Percentiles rank a stretch among this genome's conserved stretches.
phyloP scores from a whole-genome alignment of 495 filamentous ascomycete species.

The Penicillium cosmopolitanum region DNA sequence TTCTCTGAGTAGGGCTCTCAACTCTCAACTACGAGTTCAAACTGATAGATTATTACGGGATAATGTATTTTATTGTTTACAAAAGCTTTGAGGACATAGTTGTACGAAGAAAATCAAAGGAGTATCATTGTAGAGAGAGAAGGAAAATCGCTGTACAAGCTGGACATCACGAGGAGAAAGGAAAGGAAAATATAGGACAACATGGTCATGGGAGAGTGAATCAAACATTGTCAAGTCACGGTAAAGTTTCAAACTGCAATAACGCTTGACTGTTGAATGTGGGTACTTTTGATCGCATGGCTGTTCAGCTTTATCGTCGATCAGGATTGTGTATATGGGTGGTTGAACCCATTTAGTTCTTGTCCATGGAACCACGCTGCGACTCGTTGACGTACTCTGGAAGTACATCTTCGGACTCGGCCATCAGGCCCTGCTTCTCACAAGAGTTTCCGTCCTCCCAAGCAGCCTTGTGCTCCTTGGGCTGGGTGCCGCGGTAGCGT shows the following conservation, averaged over 20 bases:
- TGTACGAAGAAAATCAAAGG: background rate
- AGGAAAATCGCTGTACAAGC: conserved; percentile 27
- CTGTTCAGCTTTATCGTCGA: background rate
- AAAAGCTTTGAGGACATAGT: background rate
- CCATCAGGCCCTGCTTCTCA: conserved; percentile 50
- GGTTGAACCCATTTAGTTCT: conserved; percentile 28
- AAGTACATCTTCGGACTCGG: conserved; percentile 37
- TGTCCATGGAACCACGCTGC: conserved; percentile 29
- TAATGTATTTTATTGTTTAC: background rate
- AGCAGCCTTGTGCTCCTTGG: conserved; percentile 33
- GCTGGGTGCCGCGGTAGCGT: conserved; percentile 41
- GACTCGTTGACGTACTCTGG: conserved; percentile 41
- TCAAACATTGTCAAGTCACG: background rate
- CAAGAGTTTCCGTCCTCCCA: conserved; percentile 39
- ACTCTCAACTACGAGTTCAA: background rate
- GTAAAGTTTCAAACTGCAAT: background rate
- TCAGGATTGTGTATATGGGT: background rate
- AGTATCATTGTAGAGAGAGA: conserved; percentile 19
- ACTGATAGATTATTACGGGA: background rate
- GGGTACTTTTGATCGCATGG: background rate
- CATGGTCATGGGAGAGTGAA: background rate
- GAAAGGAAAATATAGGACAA: conserved; percentile 10
- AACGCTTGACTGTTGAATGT: background rate
- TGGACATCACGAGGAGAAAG: conserved; percentile 22
- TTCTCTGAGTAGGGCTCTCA: background rate